Base-by-base conservation (phyloP, 2,329 filamentous ascomycete genomes). In the Emmonsiellopsis sp. region DNA sequence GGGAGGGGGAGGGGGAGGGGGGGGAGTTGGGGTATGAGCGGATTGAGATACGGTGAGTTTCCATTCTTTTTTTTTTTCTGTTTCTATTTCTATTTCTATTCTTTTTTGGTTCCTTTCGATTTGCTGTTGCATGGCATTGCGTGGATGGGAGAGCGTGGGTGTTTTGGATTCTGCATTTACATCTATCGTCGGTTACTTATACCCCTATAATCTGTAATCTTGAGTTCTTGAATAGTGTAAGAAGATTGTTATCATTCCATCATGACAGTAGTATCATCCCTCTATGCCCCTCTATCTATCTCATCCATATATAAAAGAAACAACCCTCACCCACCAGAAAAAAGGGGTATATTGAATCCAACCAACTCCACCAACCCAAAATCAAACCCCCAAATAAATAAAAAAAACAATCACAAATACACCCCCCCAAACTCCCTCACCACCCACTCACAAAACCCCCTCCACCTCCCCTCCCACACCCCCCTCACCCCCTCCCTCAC, bases 401-500 rank as follows among this genome's bases (percentile, higher is more conserved):
- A 40, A 37, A 7, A 15, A 16, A 20, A 37, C n/a, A 40, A 49
- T 2, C 16, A 26, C 34, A 49, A 49, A 38, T 38, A 38, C 34
- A 38, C 35, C 15, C 61, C 35, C 61, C 70, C 79, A 73, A 80
- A 95, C 72, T 94, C 87, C 35, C 83, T 76, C 7, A 95, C 85
- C 42, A 97, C 77, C 90, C 90, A 96, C 51, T 89, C 77, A 65
- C 90, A 96, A 66, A 93, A 97, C 63, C 82, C 79, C 74, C 96
- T 91, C 83, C 91, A 97, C 59, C 87, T 81, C 38, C 82, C 73
- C 50, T 81, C 80, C 89, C 90, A 96, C 68, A 92, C 79, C 67
- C 82, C 82, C 68, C 96, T 13, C 7, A 42, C 41, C 42, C 37
- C 32, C 13, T n/a, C 7, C 20, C 9, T 46, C 31, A 46, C 38